phyloP scores from a whole-genome alignment of 306 rosid genomes.

The Luffa aegyptiaca region DNA sequence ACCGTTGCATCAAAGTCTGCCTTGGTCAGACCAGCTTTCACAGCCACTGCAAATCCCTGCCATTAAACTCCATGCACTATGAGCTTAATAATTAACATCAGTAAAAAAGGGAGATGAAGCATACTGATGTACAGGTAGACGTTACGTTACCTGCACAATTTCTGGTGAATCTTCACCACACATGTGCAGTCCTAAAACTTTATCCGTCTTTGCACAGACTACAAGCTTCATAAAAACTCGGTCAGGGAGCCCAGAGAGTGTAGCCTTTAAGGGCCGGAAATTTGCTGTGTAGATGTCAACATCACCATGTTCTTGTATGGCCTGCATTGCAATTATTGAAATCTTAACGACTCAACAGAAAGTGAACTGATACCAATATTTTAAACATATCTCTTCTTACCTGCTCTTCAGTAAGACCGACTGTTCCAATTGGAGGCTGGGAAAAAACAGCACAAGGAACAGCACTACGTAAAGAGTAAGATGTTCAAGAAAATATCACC shows the following conservation, averaged over 20 bases:
- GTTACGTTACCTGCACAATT: constrained; percentile 62
- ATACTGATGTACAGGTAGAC: background rate
- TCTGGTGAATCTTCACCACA: constrained; percentile 96
- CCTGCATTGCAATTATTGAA: constrained; percentile 38
- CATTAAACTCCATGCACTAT: constrained; percentile 1
- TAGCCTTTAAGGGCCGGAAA: constrained; percentile 89
- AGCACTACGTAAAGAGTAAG: constrained; percentile 38
- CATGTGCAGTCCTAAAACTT: constrained; percentile 78
- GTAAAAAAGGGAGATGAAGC: background rate
- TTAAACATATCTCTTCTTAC: constrained; percentile 23
- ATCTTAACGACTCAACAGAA: background rate
- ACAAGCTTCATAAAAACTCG: constrained; percentile 80
- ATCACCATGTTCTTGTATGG: constrained; percentile 63
- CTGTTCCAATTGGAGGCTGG: constrained; percentile 92
- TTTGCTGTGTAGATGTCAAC: constrained; percentile 74
- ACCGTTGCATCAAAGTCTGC: constrained; percentile 84
- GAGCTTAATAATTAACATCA: constrained; percentile 11
- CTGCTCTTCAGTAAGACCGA: constrained; percentile 94
- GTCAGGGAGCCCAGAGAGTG: constrained; percentile 89
- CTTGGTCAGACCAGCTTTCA: constrained; percentile 91
- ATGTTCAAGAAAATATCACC: background rate
- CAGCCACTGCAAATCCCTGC: constrained; percentile 94
- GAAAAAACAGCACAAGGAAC: constrained; percentile 96
- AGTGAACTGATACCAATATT: background rate
- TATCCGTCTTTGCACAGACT: constrained; percentile 65